Evolutionary conservation across 164 flowering plant species (phyloP), one percentile per base, ranked within the genome.

Genomic region (Vitis amurensis): DNA sequence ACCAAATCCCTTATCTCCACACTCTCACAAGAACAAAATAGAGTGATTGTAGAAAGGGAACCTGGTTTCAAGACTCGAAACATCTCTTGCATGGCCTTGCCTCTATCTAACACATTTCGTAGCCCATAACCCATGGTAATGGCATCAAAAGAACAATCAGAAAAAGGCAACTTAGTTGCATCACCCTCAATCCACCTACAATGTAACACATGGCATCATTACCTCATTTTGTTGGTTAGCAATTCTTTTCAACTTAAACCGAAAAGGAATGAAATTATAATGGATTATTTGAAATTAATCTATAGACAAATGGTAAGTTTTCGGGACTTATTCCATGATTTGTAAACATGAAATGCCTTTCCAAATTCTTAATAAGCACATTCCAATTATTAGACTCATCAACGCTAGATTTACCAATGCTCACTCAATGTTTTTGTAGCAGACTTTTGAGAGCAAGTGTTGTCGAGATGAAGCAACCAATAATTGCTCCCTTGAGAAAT

Each of bases 171-270:
- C 70, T 87, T 77, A 72, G 84, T 84, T 9, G 94, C 98, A 87
- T 91, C 88, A 11, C 97, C 99, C 86, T 91, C 92, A 68, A 95
- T 53, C 99, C 99, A 95, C 82, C 99, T 95, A 68, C 51, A 65
- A 31, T 12, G 4, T 30, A 74, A 59, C 16, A 29, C 61, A 48
- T 58, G 10, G 50, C 11, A 71, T 62, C 6, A 67, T n/a, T 15
- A 31, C 55, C 31, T 63, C 51, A 63, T 16, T 9, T 48, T 29
- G 30, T 29, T 60, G 11, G 16, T 30, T 60, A 7, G 12, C 10
- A 58, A 7, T 8, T 8, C 3, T 58, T 19, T 11, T 23, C 27
- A 23, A 23, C 27, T 23, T 23, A 23, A 23, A 23, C 27, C 27
- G 2, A 23, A 23, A 23, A 23, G 27, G 2, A 23, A 23, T 23